Base-by-base conservation (phyloP, 73 alveolate genomes). In the Paramecium pentaurelia region DNA sequence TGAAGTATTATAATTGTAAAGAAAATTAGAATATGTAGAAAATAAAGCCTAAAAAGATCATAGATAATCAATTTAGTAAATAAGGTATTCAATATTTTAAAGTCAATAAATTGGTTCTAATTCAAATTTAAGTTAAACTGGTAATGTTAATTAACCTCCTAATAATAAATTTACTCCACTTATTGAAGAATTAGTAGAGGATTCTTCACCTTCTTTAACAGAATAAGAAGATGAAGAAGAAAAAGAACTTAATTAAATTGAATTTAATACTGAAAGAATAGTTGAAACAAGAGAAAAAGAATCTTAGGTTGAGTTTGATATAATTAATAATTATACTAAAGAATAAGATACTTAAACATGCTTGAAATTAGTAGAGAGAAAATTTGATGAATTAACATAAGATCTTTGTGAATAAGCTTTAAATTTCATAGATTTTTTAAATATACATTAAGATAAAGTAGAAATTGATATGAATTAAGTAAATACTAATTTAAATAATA, bases 251-350 rank as follows among this genome's bases (percentile, higher is more conserved):
- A 80, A 80, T 47, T 8, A 80, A 49, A 28, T 80, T 10, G 71
- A 80, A 80, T 32, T 80, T 42, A 80, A 80, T 45, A 32, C 44
- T 80, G 91, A 80, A 20, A 80, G 77, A 25, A 40, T 80, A 14
- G 91, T 80, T 3, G 71, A 80, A 45, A 42, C 73, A 9, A 40
- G 91, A 11, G 54, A 42, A 2, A 80, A 80, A 36, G 91, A 80
- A 47, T 44, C 73, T 45, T 25, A 80, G 30, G 51, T 80, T 40
- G 73, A 80, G 8, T 38, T 37, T 11, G 87, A 73, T 38, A 16
- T 73, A 12, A 36, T 37, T 4, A 9, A 36, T 0, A 73, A 73
- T 20, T 40, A 32, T n/a, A 64, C 84, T 4, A 34, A 20, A 30
- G 87, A 36, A 40, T 20, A 30, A 73, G 87, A 40, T 2, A 38